Evolutionary conservation across 805 yeast genomes (phyloP), one percentile per base, ranked within the genome.

Genomic region (Wickerhamiella sorbophila): DNA sequence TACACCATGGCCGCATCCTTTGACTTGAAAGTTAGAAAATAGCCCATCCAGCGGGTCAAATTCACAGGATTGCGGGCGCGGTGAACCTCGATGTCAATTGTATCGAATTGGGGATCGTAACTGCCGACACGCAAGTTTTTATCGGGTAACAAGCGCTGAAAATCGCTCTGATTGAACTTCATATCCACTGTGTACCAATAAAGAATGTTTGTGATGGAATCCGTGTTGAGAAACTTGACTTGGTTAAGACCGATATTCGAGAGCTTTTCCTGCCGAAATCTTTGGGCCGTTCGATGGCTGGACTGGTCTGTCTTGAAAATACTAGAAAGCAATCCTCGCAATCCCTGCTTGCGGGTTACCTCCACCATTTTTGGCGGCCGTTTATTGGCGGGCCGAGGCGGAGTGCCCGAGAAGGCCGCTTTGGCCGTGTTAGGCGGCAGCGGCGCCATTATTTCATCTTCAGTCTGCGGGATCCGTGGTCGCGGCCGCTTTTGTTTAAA

Each of bases 1-100:
- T 70, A 78, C 3, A 63, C 63, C 17, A 71, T 63, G 0, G 85
- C 83, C 16, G 66, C 69, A 20, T 64, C 61, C 31, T 56, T 53
- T 32, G 61, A 57, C 4, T 62, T 61, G 51, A 79, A 79, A 5
- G 73, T 53, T 29, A 79, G 55, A 53, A 70, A 78, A 54, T 74
- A 75, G 4, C 68, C 64, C 33, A 71, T 70, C 44, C 65, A 58
- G 22, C 71, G 66, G 31, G 58, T 47, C 19, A 79, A 53, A 15
- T 61, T 66, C 2, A 54, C 39, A 0, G 74, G 70, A 46, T 69
- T 62, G 40, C 86, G 55, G 10, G 71, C 71, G 43, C 74, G 67
- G 14, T 72, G 60, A 2, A 70, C 64, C n/a, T 57, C 56, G 39
- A 71, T 63, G 22, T 54, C 59, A 12, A 51, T 44, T 37, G 40